A percentile compares a stretch with the other conserved stretches of the same genome.
phyloP scores from a whole-genome alignment of 176 grass and related monocot species.

The Raddia guianensis region DNA sequence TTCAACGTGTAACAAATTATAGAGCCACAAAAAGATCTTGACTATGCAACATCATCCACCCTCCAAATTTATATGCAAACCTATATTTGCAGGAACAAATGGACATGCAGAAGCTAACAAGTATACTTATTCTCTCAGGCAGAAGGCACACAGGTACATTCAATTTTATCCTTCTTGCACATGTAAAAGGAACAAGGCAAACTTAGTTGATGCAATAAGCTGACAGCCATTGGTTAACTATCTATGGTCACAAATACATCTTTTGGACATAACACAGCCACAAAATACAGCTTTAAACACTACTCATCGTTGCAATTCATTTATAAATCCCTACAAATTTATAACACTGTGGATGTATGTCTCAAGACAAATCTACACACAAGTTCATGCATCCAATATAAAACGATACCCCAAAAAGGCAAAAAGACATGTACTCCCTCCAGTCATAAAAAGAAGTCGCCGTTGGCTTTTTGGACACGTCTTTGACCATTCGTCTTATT shows the following conservation, averaged over 20 bases:
- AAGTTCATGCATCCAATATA: no score
- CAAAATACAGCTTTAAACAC: no score
- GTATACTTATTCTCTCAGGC: not conserved
- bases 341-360: no score
- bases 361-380: no score
- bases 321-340: no score
- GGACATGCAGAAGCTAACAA: constrained; percentile 1
- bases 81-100: not conserved
- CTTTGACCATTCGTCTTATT: no score
- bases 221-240: not conserved
- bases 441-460: no score
- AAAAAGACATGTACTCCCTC: no score
- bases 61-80: not conserved
- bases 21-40: not conserved
- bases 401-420: no score
- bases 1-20: not conserved
- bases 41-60: not conserved
- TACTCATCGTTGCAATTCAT: no score
- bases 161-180: not conserved
- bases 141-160: not conserved
- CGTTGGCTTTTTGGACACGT: no score
- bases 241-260: not conserved
- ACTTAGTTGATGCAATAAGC: not conserved
- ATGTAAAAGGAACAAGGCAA: not conserved
- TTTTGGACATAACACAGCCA: no score